These are phyloP conservation scores for Blastobotrys elegans DNA, from an alignment of 1,139 yeast species.

Conservation along the genomic window DNA sequence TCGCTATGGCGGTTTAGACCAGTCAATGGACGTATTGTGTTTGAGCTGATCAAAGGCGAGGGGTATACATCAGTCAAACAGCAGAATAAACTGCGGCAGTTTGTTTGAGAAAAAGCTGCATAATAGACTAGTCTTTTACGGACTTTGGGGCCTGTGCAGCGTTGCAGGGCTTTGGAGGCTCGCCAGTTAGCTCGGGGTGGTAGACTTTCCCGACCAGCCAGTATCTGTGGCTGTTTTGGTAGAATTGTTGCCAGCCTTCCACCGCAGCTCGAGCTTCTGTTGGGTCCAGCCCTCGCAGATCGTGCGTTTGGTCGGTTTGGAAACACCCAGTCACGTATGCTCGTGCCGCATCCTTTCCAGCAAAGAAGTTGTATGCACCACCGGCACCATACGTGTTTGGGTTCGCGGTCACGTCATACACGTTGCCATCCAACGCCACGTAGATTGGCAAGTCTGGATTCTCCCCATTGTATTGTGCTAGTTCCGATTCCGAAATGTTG, in stretches of 20 bases:
- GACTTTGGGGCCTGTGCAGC: constrained; percentile 19
- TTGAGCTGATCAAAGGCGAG: constrained; percentile 18
- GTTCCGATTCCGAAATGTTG: constrained; percentile 44
- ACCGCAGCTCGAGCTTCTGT: constrained; percentile 32
- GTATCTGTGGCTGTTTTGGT: constrained; percentile 43
- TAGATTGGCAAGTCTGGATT: constrained; percentile 51
- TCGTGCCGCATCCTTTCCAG: constrained; percentile 69
- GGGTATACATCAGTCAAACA: constrained; percentile 17
- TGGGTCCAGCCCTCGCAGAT: constrained; percentile 54
- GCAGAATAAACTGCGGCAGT: constrained; percentile 14
- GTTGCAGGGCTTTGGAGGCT: constrained; percentile 36
- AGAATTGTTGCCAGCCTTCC: constrained; percentile 52
- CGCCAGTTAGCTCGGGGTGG: constrained; percentile 38
- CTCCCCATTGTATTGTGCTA: constrained; percentile 51
- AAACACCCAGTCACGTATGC: constrained; percentile 79
- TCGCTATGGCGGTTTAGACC: constrained; percentile 22
- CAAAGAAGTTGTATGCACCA: constrained; percentile 56
- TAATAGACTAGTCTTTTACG: background rate
- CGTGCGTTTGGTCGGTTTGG: constrained; percentile 53
- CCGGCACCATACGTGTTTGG: constrained; percentile 57
- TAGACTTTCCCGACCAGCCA: constrained; percentile 61
- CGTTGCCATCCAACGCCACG: constrained; percentile 60
- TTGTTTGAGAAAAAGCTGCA: constrained; percentile 10
- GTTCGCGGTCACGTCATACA: constrained; percentile 63
- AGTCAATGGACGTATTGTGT: constrained; percentile 3